These are phyloP conservation scores for Suillus subaureus DNA, from an alignment of 768 basidiomycete species.

Conservation along the genomic window DNA sequence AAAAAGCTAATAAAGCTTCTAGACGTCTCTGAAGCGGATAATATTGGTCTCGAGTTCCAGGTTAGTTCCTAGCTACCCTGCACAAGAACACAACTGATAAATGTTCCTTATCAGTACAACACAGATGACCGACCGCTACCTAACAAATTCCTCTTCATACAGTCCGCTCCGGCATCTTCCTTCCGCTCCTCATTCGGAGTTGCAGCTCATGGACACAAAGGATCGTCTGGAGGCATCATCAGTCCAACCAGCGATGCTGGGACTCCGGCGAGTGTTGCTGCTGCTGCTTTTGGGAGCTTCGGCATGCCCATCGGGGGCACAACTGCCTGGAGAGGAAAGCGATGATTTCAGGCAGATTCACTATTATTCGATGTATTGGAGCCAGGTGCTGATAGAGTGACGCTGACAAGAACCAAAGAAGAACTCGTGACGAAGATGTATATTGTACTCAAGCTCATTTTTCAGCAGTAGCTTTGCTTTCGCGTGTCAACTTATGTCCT, in stretches of 20 bases:
- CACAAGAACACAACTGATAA: constrained; percentile 3
- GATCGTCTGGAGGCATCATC: constrained; percentile 18
- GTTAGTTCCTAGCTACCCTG: constrained; percentile 40
- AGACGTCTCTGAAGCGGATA: constrained; percentile 81
- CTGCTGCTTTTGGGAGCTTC: constrained; percentile 50
- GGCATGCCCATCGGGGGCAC: constrained; percentile 42
- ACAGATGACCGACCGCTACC: constrained; percentile 83
- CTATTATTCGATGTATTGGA: constrained; percentile 7
- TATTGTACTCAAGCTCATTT: not conserved
- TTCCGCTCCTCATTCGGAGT: constrained; percentile 68
- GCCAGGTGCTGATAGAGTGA: not conserved
- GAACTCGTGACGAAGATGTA: not conserved
- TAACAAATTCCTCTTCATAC: constrained; percentile 83
- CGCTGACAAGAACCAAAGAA: not conserved
- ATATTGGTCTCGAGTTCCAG: constrained; percentile 90
- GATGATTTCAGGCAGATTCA: no score
- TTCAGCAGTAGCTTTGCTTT: not conserved
- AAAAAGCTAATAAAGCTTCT: constrained; percentile 80
- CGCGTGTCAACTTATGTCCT: not conserved
- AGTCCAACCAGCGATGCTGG: constrained; percentile 28
- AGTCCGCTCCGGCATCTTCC: constrained; percentile 64
- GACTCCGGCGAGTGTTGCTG: constrained; percentile 30
- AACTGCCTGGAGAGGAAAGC: constrained; percentile 26
- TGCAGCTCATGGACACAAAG: constrained; percentile 24
- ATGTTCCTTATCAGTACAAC: constrained; percentile 57